These are phyloP conservation scores for Suhomyces canberraensis DNA, from an alignment of 805 yeast genomes.

Conservation along the genomic window DNA sequence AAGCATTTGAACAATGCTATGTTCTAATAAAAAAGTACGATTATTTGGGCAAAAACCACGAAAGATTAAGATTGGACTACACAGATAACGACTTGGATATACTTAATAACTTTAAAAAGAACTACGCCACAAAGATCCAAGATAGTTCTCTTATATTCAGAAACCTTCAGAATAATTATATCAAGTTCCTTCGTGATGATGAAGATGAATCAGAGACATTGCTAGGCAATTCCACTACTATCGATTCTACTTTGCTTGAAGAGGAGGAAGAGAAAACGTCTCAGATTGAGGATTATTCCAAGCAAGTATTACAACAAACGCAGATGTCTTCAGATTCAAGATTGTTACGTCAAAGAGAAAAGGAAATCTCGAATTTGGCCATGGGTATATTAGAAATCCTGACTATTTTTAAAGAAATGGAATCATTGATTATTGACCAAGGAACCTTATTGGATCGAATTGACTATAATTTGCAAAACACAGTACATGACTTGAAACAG, in stretches of 20 bases:
- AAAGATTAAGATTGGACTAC: constrained; percentile 40
- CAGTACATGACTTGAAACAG: constrained; percentile 69
- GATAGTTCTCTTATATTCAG: constrained; percentile 73
- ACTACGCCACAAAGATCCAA: constrained; percentile 83
- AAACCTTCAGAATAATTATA: constrained; percentile 83
- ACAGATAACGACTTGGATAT: constrained; percentile 54
- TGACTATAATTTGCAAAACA: constrained; percentile 82
- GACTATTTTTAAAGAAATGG: constrained; percentile 90
- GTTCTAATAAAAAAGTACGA: constrained; percentile 65
- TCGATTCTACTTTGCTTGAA: constrained; percentile 6
- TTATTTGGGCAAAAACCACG: constrained; percentile 36
- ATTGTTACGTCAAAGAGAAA: constrained; percentile 68
- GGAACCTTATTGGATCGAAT: constrained; percentile 92
- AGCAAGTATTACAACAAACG: constrained; percentile 51
- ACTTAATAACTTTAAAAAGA: constrained; percentile 76
- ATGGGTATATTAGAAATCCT: constrained; percentile 92
- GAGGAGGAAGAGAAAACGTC: constrained; percentile 26
- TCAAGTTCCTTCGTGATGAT: constrained; percentile 78
- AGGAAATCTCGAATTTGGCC: constrained; percentile 86
- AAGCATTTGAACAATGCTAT: constrained; percentile 75
- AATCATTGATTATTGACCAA: constrained; percentile 87
- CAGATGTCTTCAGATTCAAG: constrained; percentile 22
- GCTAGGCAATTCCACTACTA: constrained; percentile 4
- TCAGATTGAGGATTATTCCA: constrained; percentile 49
- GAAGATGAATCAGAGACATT: constrained; percentile 50